These are phyloP conservation scores for Cutaneotrichosporon cutaneum DNA, from an alignment of 1,284 basidiomycete genomes.

Conservation along the genomic window DNA sequence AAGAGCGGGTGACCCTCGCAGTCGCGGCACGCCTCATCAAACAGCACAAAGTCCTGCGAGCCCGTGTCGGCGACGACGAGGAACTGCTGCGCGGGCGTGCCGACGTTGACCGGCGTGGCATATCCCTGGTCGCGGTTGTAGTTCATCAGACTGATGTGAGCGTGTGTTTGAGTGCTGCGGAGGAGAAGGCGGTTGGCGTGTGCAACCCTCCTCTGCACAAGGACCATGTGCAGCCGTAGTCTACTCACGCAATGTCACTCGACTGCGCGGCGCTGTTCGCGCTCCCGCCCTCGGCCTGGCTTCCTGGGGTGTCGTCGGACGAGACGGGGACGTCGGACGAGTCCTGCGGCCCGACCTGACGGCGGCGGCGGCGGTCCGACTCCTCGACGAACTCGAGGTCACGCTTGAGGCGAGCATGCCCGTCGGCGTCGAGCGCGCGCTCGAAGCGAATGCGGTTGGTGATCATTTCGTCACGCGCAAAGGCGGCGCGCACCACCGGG, in stretches of 20 bases:
- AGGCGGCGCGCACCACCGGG: slow-evolving; percentile 31
- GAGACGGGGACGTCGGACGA: not conserved
- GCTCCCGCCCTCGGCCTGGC: not conserved
- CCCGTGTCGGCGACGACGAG: slow-evolving; percentile 85
- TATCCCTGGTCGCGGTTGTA: slow-evolving; percentile 29
- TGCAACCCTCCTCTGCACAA: not conserved
- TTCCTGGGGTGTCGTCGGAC: not conserved
- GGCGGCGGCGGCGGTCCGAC: not conserved
- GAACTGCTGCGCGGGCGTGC: slow-evolving; percentile 71
- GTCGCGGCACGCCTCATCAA: slow-evolving; percentile 61
- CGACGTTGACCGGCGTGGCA: slow-evolving; percentile 5
- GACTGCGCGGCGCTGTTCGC: not conserved
- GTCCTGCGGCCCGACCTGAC: slow-evolving; percentile 3
- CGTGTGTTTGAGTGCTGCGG: not conserved
- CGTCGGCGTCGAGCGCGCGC: slow-evolving; percentile 26
- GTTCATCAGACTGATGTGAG: slow-evolving; percentile 7
- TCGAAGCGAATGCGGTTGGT: slow-evolving; percentile 35
- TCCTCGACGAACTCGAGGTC: slow-evolving; percentile 18
- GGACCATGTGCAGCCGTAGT: not conserved
- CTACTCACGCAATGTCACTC: slow-evolving; percentile 2
- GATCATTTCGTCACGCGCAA: slow-evolving; percentile 33
- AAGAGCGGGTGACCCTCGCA: slow-evolving; percentile 27
- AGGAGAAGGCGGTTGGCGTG: not conserved
- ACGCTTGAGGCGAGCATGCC: slow-evolving; percentile 22
- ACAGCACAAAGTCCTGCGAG: slow-evolving; percentile 86